Base-by-base conservation (phyloP, 345 rosid species). In the Carallia pectinifolia region DNA sequence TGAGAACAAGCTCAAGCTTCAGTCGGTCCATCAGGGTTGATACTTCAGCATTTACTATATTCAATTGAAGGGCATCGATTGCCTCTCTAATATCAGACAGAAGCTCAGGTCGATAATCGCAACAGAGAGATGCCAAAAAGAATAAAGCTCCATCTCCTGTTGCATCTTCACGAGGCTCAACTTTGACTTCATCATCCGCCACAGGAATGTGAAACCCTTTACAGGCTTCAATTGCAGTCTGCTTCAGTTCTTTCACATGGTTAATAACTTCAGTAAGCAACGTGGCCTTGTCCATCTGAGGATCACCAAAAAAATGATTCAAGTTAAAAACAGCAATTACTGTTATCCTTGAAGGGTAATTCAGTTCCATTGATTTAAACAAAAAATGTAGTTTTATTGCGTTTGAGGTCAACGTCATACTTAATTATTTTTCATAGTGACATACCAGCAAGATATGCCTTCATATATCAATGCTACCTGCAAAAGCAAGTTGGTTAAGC, bases 281-380 rank as follows among this genome's bases (percentile, higher is more conserved):
- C 1, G 84, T 67, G 66, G 89, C 87, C 74, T 86, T 86, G 77
- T 86, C 89, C 87, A 86, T 80, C 89, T 86, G 58, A 38, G 10
- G 34, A 54, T 53, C 27, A 6, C 37, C 40, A 27, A 31, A 36
- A n/a, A 47, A 7, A 47, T 10, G 33, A 36, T 63, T 38, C 19
- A 58, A 58, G 33, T 63, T 62, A 61, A 58, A 31, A 62, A 6
- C 12, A 18, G 48, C 18, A 10, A 19, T 9, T 55, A 12, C 33
- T 23, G 59, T n/a, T n/a, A 7, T 9, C 33, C 60, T 2, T 29
- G 30, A 31, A 58, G 19, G 53, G 27, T 7, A 34, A 56, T 16
- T 17, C 38, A 62, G 13, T 61, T 10, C 19, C 39, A n/a, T 38
- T 1, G 48, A 54, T 10, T n/a, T 6, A 17, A 10, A 30, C 2